phyloP scores from a whole-genome alignment of 176 grass and related monocot species.

The Oryza longistaminata region DNA sequence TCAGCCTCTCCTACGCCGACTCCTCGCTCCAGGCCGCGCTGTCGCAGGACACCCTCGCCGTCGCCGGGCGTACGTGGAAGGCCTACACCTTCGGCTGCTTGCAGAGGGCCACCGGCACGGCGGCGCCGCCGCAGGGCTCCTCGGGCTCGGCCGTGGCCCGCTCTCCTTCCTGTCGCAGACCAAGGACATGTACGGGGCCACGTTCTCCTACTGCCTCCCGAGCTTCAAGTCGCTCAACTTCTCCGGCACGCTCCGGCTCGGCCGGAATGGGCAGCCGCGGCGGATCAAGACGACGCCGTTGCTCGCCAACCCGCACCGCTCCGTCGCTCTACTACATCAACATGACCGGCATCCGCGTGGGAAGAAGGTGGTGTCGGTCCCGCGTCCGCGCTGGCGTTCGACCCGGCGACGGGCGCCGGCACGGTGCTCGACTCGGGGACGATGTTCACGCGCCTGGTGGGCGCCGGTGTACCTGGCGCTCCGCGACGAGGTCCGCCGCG shows the following conservation, averaged over 20 bases:
- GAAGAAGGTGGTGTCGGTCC: conserved; percentile 54
- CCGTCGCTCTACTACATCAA: conserved; percentile 96
- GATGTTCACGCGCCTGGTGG: conserved; percentile 82
- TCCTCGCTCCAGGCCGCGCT: conserved; percentile 63
- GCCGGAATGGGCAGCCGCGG: conserved; percentile 62
- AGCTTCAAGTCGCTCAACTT: conserved; percentile 86
- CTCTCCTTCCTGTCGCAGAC: conserved; percentile 88
- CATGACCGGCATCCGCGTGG: conserved; percentile 80
- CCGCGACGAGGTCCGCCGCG: conserved; percentile 74
- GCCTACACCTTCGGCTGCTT: conserved; percentile 86
- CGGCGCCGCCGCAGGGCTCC: conserved; percentile 75
- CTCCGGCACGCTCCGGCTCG: conserved; percentile 83
- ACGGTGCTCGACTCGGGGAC: conserved; percentile 85
- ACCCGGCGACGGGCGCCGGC: conserved; percentile 70
- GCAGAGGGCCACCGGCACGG: conserved; percentile 62
- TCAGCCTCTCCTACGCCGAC: conserved; percentile 67
- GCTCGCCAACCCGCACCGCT: conserved; percentile 66
- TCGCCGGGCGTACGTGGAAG: conserved; percentile 49
- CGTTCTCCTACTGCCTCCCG: conserved; percentile 92
- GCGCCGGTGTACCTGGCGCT: conserved; percentile 67
- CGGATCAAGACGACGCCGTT: conserved; percentile 78
- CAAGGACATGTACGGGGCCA: conserved; percentile 55
- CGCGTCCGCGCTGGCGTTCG: conserved; percentile 62
- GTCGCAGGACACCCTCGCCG: conserved; percentile 65
- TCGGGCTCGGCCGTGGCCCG: conserved; percentile 74